Conservation (phyloP, 495 filamentous ascomycete genomes). For the Podospora bellae-mahoneyi region DNA sequence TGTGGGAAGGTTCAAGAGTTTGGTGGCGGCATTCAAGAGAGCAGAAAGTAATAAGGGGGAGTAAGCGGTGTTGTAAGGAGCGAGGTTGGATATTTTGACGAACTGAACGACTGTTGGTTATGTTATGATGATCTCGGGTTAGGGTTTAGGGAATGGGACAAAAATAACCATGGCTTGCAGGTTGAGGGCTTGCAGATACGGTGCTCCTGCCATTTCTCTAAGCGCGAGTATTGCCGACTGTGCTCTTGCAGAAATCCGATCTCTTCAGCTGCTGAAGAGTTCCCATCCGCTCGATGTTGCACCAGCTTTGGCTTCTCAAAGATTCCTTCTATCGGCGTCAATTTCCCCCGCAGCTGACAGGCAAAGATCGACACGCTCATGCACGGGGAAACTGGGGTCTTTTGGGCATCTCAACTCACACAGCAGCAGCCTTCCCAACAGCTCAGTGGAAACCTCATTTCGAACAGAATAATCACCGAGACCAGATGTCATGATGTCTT, state of each 20-base stretch:
- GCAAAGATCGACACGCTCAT: background rate
- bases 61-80: background rate
- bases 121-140: background rate
- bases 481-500: background rate
- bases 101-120: background rate
- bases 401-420: background rate
- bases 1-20: slow-evolving; percentile 53
- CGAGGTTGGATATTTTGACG: background rate
- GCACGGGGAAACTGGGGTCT: background rate
- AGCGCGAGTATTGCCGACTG: background rate
- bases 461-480: background rate
- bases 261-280: background rate
- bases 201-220: background rate
- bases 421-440: background rate
- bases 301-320: background rate
- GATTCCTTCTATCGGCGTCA: background rate
- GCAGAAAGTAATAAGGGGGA: background rate
- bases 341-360: background rate
- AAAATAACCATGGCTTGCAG: background rate
- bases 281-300: background rate
- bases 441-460: background rate
- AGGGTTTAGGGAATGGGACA: background rate
- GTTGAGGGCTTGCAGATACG: background rate
- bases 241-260: background rate
- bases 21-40: background rate